Evolutionary conservation across 768 basidiomycete genomes (phyloP), one percentile per base, ranked within the genome.

Genomic region (Kwoniella bestiolae): DNA sequence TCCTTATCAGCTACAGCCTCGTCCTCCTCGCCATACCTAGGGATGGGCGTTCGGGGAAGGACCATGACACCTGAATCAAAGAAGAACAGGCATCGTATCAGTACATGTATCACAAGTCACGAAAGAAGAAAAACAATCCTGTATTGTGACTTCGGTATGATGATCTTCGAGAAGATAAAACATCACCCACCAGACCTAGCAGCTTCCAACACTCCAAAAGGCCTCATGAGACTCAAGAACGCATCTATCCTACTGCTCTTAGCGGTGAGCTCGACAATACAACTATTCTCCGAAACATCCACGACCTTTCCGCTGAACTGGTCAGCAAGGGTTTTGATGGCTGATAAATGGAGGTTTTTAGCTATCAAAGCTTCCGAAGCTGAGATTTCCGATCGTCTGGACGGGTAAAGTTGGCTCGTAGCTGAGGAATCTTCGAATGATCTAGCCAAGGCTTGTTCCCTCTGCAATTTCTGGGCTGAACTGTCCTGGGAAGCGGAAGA

Each of bases 281-380:
- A 89, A 76, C 90, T 91, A 79, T 97, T 88, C 81, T 96, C 92
- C 82, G 90, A 90, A 62, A 99, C 88, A 80, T 99, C 96, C 28
- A 96, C 94, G 62, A 98, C 87, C 77, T 89, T 90, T 3, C 91
- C 96, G 21, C 91, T 90, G 66, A 99, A 99, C 80, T 98, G 94
- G 38, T 85, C 80, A 0, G 93, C 86, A 28, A 99, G 88, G 55
- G 87, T 86, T 55, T 88, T 86, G 79, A 99, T 89, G n/a, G 91
- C 91, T 52, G 90, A 88, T 31, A 98, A 80, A 79, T 97, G 89
- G 72, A 92, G 87, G 81, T 94, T 92, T 83, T 95, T 94, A 60
- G 88, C 83, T 65, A 91, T 89, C 23, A 98, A 87, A 0, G 90
- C 91, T 83, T 99, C 88, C 23, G 88, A 89, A n/a, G 89, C 88